phyloP scores from a whole-genome alignment of 768 basidiomycete species.

The Lyophyllum semitale region DNA sequence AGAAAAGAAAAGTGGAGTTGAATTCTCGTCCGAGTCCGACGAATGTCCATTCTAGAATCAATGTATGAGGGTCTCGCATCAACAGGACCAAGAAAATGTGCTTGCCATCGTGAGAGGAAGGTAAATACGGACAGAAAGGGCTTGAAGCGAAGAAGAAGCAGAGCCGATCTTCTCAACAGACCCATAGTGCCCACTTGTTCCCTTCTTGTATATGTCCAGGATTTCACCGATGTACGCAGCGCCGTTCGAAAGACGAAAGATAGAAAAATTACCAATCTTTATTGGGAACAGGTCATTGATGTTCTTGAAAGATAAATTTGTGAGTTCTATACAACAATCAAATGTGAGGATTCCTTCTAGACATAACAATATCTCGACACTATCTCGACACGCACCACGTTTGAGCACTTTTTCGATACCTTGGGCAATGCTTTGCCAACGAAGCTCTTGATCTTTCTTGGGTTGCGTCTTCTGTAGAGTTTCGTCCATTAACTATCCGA shows the following conservation, averaged over 20 bases:
- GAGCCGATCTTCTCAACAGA: neutral
- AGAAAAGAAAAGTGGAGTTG: too few relatives aligned
- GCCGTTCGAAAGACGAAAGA: neutral
- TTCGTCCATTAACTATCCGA: slow-evolving; percentile 5
- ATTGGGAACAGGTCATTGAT: neutral
- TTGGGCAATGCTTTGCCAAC: slow-evolving; percentile 5
- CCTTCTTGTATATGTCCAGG: slow-evolving; percentile 1
- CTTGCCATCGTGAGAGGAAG: neutral
- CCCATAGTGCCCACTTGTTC: neutral
- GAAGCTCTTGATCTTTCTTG: slow-evolving; percentile 2
- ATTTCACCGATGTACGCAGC: neutral
- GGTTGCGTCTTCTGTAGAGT: neutral
- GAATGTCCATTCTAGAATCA: too few relatives aligned
- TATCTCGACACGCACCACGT: neutral
- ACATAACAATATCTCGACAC: too few relatives aligned
- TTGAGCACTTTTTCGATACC: neutral
- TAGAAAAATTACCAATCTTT: neutral
- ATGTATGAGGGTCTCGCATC: too few relatives aligned
- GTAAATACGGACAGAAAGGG: neutral
- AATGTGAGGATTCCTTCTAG: too few relatives aligned
- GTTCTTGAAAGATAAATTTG: neutral
- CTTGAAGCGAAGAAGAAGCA: neutral
- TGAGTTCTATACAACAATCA: neutral
- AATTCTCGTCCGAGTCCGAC: too few relatives aligned
- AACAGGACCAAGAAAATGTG: too few relatives aligned